phyloP scores from a whole-genome alignment of 2,329 filamentous ascomycete genomes.

The Didymella arachidicola region DNA sequence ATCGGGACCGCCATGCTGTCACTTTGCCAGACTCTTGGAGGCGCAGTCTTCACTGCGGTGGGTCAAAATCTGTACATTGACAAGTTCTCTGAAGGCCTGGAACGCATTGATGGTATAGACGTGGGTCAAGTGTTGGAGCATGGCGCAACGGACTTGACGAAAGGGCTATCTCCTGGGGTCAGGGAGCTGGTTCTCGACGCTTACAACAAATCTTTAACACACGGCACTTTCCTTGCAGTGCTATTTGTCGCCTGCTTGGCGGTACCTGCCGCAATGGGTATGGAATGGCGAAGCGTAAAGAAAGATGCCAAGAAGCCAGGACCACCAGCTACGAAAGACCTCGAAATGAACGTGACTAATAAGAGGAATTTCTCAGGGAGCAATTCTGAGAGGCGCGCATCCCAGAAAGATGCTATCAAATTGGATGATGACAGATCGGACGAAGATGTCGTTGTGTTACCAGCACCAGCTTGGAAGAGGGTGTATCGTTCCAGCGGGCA shows the following conservation, averaged over 20 bases:
- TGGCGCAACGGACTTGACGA: constrained; percentile 66
- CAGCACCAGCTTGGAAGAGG: constrained; percentile 28
- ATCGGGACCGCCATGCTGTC: constrained; percentile 56
- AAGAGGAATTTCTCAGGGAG: background rate
- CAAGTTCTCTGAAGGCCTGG: constrained; percentile 50
- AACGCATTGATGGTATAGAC: constrained; percentile 49
- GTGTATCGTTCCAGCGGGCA: constrained; percentile 33
- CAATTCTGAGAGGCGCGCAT: background rate
- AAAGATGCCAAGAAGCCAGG: constrained; percentile 39
- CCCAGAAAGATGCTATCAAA: background rate
- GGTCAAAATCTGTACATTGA: constrained; percentile 58
- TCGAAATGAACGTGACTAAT: background rate
- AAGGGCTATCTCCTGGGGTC: constrained; percentile 29
- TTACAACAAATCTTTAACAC: constrained; percentile 42
- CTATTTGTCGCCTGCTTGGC: constrained; percentile 63
- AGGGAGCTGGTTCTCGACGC: constrained; percentile 31
- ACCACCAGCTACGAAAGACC: background rate
- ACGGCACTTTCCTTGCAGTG: constrained; percentile 64
- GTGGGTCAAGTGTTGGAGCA: constrained; percentile 51
- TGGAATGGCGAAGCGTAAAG: constrained; percentile 74
- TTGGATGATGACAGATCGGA: background rate
- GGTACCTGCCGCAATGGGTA: constrained; percentile 61
- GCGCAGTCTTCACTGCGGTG: constrained; percentile 56
- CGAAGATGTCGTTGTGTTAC: constrained; percentile 5
- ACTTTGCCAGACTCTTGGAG: constrained; percentile 55